Percentiles rank a stretch among this genome's conserved stretches.
phyloP scores from a whole-genome alignment of 768 basidiomycete species.

The Leccinum subtestaceum region DNA sequence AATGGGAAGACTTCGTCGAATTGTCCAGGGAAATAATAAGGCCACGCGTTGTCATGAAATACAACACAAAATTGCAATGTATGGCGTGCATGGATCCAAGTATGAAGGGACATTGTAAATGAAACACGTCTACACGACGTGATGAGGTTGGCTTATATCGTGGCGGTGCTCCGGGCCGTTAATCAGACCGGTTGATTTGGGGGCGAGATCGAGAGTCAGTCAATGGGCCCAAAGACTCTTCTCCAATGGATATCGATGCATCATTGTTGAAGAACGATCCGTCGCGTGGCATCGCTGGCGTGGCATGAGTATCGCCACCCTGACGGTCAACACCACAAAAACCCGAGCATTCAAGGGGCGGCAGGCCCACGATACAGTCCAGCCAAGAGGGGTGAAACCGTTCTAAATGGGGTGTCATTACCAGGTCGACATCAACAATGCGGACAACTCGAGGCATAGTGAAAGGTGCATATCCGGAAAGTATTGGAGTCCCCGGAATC shows the following conservation, averaged over 20 bases:
- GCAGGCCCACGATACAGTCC: conserved; percentile 5
- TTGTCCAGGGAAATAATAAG: not conserved
- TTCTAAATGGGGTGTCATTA: conserved; percentile 1
- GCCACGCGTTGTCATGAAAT: not conserved
- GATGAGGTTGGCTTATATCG: conserved; percentile 5
- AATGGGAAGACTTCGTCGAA: not conserved
- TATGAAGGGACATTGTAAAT: conserved; percentile 1
- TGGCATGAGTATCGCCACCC: not conserved
- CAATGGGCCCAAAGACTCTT: not conserved
- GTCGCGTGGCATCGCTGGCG: not conserved
- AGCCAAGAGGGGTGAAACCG: conserved; percentile 10
- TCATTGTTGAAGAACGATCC: not conserved
- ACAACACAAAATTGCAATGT: not conserved
- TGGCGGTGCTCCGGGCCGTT: conserved; percentile 2
- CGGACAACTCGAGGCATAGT: conserved; percentile 22
- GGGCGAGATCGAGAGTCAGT: not conserved
- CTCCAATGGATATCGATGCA: not conserved
- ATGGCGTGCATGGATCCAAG: not conserved
- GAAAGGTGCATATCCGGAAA: conserved; percentile 1
- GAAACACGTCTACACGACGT: conserved; percentile 2
- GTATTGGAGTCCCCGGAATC: conserved; percentile 1
- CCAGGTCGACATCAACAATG: conserved; percentile 10
- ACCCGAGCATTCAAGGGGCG: not conserved
- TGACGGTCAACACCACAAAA: not conserved
- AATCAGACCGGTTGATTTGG: conserved; percentile 1